Evolutionary conservation across 2,329 filamentous ascomycete species (phyloP).

Genomic region (Penicillium sp.): DNA sequence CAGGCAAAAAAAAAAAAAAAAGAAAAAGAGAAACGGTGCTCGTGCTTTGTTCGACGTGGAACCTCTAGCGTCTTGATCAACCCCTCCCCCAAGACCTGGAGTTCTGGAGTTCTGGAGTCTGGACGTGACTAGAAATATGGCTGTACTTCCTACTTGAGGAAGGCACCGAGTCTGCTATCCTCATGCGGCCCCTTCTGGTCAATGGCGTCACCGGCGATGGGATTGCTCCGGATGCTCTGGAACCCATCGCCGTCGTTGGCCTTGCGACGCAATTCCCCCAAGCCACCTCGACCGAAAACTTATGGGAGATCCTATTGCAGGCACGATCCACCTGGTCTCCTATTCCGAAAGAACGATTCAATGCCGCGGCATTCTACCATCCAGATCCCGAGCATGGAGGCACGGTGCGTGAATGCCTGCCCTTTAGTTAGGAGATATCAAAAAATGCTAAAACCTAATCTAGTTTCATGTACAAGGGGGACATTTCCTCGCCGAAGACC

Average conservation of each 20-base stretch:
- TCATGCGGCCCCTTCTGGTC: slow-evolving; percentile 9
- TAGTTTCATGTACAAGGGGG: slow-evolving; percentile 24
- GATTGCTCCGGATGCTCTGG: slow-evolving; percentile 8
- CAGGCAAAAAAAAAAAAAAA: not conserved
- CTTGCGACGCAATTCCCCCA: slow-evolving; percentile 31
- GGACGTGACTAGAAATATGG: slow-evolving; percentile 8
- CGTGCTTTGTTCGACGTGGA: not conserved
- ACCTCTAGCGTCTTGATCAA: slow-evolving; percentile 1
- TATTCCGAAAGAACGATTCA: slow-evolving; percentile 38
- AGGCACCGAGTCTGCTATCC: not conserved
- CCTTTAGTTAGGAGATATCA: not conserved
- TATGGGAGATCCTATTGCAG: slow-evolving; percentile 36
- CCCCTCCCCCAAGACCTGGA: not conserved
- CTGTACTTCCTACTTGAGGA: not conserved
- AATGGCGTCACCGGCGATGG: not conserved
- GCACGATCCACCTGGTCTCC: slow-evolving; percentile 30
- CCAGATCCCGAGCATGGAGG: slow-evolving; percentile 37
- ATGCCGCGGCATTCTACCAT: slow-evolving; percentile 37
- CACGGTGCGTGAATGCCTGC: slow-evolving; percentile 22
- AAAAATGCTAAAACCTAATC: not conserved
- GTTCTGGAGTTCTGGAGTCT: not conserved
- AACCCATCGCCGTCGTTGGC: slow-evolving; percentile 39
- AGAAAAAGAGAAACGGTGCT: not conserved
- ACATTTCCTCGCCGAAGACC: slow-evolving; percentile 32
- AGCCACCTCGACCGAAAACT: slow-evolving; percentile 30